Evolutionary conservation across 768 basidiomycete species (phyloP).

Genomic region (Suillus luteus): DNA sequence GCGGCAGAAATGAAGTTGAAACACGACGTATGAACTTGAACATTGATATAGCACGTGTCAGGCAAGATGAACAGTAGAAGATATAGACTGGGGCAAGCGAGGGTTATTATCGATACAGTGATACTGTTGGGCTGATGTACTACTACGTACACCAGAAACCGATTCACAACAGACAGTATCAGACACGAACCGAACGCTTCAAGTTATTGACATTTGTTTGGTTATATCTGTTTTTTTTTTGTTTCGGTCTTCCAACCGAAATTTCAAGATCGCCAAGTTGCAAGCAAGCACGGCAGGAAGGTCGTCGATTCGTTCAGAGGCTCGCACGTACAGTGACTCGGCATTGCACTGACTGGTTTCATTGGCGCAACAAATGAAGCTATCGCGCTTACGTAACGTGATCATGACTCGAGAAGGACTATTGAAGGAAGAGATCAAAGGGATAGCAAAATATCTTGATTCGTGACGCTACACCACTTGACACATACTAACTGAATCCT

Average conservation of each 20-base stretch:
- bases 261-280: not conserved
- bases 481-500: not conserved
- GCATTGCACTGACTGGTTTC: not conserved
- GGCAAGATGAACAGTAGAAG: not conserved
- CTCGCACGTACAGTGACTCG: not conserved
- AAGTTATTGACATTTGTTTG: constrained; percentile 34
- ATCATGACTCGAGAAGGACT: constrained; percentile 6
- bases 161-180: not conserved
- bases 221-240: constrained; percentile 6
- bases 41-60: constrained; percentile 36
- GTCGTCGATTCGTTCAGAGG: not conserved
- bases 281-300: not conserved
- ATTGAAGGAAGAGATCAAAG: constrained; percentile 6
- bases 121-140: constrained; percentile 4
- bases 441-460: constrained; percentile 1
- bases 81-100: constrained; percentile 5
- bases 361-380: not conserved
- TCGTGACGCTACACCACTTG: not conserved
- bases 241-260: not conserved
- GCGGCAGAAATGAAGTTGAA: constrained; percentile 67
- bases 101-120: constrained; percentile 1
- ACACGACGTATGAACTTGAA: constrained; percentile 73
- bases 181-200: constrained; percentile 7
- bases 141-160: constrained; percentile 8
- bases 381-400: constrained; percentile 12